These are phyloP conservation scores for Pseudotulostoma volvatum DNA, from an alignment of 495 filamentous ascomycete species.

Conservation along the genomic window DNA sequence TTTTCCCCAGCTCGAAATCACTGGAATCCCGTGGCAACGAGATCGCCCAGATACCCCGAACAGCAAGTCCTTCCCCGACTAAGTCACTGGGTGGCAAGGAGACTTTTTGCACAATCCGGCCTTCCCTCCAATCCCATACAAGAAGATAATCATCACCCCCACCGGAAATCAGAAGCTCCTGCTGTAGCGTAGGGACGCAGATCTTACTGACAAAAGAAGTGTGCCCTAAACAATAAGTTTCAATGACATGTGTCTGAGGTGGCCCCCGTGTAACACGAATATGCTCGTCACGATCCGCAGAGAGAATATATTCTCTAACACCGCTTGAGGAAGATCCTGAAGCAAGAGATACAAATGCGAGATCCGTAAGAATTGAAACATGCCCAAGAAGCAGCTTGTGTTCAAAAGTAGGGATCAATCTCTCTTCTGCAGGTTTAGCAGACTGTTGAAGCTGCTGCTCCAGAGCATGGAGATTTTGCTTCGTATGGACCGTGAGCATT, in stretches of 20 bases:
- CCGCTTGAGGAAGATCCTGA: conserved; percentile 11
- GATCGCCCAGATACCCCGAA: conserved; percentile 25
- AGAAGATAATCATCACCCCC: conserved; percentile 67
- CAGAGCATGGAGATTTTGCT: conserved; percentile 57
- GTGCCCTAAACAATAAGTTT: conserved; percentile 77
- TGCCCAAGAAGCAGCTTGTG: conserved; percentile 71
- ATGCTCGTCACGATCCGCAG: conserved; percentile 89
- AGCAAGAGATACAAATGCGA: conserved; percentile 33
- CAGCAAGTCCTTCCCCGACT: conserved; percentile 12
- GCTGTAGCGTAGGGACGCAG: conserved; percentile 39
- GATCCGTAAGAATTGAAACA: conserved; percentile 78
- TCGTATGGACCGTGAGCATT: conserved; percentile 65
- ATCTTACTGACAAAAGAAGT: conserved; percentile 63
- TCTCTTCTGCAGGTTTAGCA: conserved; percentile 22
- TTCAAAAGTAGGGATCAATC: conserved; percentile 39
- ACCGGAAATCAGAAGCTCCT: conserved; percentile 57
- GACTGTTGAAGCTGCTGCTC: conserved; percentile 48
- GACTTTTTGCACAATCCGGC: conserved; percentile 35
- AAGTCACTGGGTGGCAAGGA: conserved; percentile 11
- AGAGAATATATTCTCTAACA: conserved; percentile 55
- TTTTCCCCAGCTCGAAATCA: conserved; percentile 6
- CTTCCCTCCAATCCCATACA: conserved; percentile 65
- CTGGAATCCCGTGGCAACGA: conserved; percentile 7
- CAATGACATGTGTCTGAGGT: conserved; percentile 77
- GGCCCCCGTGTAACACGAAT: conserved; percentile 76